Conservation (phyloP, 192 early-diverging fungal genomes). For the Coemansia sp. region DNA sequence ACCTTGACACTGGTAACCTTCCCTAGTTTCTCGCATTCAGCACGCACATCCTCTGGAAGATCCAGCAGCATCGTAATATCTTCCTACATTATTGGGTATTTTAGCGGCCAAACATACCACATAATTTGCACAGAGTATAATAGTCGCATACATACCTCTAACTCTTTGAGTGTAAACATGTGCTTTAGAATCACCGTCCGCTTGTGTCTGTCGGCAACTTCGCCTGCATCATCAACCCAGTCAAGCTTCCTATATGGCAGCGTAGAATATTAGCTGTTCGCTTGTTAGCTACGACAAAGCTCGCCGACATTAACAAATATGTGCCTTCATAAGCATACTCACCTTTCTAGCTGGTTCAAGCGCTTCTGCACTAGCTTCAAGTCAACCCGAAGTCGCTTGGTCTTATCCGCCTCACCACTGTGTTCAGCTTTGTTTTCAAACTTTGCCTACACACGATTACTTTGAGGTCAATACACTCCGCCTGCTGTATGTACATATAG, state of each 20-base stretch:
- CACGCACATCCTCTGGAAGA: slow-evolving; percentile 89
- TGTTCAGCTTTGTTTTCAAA: slow-evolving; percentile 74
- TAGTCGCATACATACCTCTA: slow-evolving; percentile 65
- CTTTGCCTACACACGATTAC: slow-evolving; percentile 59
- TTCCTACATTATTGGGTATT: slow-evolving; percentile 49
- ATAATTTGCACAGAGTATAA: neutral
- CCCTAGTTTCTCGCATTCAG: slow-evolving; percentile 91
- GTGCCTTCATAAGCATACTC: neutral
- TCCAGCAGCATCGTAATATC: slow-evolving; percentile 88
- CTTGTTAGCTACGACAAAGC: neutral
- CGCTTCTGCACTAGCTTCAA: slow-evolving; percentile 65
- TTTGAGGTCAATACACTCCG: neutral
- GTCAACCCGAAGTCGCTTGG: slow-evolving; percentile 51
- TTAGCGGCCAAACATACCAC: neutral
- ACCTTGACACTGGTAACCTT: slow-evolving; percentile 92
- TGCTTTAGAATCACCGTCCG: slow-evolving; percentile 91
- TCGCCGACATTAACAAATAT: too few species aligned
- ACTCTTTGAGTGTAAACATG: slow-evolving; percentile 89
- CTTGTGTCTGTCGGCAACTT: slow-evolving; percentile 71
- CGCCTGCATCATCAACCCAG: slow-evolving; percentile 81
- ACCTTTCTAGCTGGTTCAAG: slow-evolving; percentile 73
- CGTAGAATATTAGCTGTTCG: neutral
- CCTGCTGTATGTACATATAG: neutral
- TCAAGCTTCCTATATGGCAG: slow-evolving; percentile 63
- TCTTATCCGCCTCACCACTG: slow-evolving; percentile 17